Evolutionary conservation across 108 stramenopile genomes (phyloP), one percentile per base, ranked within the genome.

Genomic region (Pseudonitzschia multiseries): DNA sequence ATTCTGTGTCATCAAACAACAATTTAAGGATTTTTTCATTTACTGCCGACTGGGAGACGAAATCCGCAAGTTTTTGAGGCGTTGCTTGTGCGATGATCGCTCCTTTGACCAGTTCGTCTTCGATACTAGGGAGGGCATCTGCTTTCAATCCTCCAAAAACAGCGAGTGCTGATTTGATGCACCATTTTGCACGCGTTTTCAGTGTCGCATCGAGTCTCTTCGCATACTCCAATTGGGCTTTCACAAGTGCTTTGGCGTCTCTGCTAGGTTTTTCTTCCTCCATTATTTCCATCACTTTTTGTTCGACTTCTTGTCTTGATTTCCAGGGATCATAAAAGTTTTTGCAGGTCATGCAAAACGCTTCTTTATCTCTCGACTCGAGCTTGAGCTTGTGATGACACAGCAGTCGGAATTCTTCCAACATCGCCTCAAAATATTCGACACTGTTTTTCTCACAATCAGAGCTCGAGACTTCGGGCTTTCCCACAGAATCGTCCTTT

Each of bases 71-170:
- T 0, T 70, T 52, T 52, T 73, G 41, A 17, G 79, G 72, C 21
- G 72, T 62, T 21, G 73, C 68, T 48, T 79, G 79, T 2, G 73
- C 73, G 40, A 79, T 68, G 61, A 79, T 74, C 50, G 73, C 73
- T 31, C 79, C 79, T 43, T 79, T 74, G 52, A 74, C 73, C 12
- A 79, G 60, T 32, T 69, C 69, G 52, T 74, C 68, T 74, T 79
- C 73, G 28, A 79, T 21, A 4, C 33, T 12, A 20, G 31, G 50
- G 36, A 73, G 54, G 51, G 68, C 67, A 60, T 70, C 79, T 59
- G 51, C 60, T 17, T 79, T 68, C 40, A 79, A 41, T 40, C 66
- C 69, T 21, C 59, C 63, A 50, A 79, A 79, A 36, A 79, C 60
- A 14, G 69, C 65, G 44, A 74, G 53, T 5, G 79, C 72, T 20